Conservation (phyloP, 768 basidiomycete species). For the Hortiboletus flavorubellus region DNA sequence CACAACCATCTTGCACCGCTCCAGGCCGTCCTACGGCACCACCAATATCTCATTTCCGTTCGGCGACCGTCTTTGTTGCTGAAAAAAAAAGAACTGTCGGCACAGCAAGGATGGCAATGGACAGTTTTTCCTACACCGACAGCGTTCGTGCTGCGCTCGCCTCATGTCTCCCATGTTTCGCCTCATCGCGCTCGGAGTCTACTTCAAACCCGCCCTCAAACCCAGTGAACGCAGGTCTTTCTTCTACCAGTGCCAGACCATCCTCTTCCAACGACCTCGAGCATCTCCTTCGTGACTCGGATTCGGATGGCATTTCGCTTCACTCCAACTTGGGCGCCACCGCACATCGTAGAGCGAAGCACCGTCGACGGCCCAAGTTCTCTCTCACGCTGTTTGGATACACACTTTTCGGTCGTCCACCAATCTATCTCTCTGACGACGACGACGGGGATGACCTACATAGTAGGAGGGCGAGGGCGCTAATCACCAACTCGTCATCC, state of each 20-base stretch:
- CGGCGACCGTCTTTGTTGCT: neutral
- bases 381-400: constrained; percentile 63
- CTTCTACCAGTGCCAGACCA: constrained; percentile 4
- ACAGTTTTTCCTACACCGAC: constrained; percentile 60
- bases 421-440: constrained; percentile 59
- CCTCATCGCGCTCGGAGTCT: constrained; percentile 34
- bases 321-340: constrained; percentile 56
- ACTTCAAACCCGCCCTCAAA: constrained; percentile 17
- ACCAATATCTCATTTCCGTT: neutral
- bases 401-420: constrained; percentile 60
- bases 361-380: constrained; percentile 31
- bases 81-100: neutral
- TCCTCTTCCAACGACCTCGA: constrained; percentile 41
- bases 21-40: neutral
- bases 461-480: constrained; percentile 19
- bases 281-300: constrained; percentile 47
- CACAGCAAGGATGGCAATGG: constrained; percentile 30
- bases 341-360: constrained; percentile 30
- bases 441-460: constrained; percentile 38
- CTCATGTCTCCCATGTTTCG: constrained; percentile 59
- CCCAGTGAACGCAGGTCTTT: constrained; percentile 4
- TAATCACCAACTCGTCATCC: constrained; percentile 30
- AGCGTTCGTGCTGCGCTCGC: constrained; percentile 53
- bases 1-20: too few relatives aligned
- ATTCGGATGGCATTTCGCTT: constrained; percentile 59